Conservation (phyloP, 2,329 filamentous ascomycete species). For the Arthrobotrys pseudoclavata region DNA sequence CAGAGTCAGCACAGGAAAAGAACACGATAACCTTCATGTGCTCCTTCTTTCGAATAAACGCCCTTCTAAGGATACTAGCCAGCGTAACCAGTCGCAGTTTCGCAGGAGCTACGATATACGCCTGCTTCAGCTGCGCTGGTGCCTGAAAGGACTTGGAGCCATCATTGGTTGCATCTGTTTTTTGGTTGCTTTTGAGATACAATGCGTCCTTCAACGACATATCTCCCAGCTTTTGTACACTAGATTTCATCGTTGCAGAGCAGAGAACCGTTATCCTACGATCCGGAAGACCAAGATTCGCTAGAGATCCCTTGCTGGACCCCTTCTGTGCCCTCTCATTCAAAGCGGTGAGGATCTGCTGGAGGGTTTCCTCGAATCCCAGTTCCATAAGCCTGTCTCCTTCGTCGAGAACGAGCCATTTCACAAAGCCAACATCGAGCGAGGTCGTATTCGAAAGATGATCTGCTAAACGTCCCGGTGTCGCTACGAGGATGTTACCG, state of each 20-base stretch:
- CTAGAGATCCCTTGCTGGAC: conserved; percentile 1
- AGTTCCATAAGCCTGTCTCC: conserved; percentile 98
- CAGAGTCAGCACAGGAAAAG: conserved; percentile 95
- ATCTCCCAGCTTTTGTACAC: conserved; percentile 91
- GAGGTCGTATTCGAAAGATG: conserved; percentile 93
- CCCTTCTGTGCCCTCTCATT: conserved; percentile 64
- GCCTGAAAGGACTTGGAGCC: conserved; percentile 78
- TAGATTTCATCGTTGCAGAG: conserved; percentile 98
- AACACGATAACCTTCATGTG: conserved; percentile 98
- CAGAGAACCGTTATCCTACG: conserved; percentile 89
- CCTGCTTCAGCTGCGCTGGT: conserved; percentile 92
- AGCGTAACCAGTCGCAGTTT: conserved; percentile 93
- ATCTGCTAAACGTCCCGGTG: conserved; percentile 89
- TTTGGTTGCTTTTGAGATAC: conserved; percentile 75
- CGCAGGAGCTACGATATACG: conserved; percentile 86
- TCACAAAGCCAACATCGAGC: conserved; percentile 86
- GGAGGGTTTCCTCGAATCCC: conserved; percentile 94
- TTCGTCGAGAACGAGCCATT: conserved; percentile 95
- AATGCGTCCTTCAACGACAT: conserved; percentile 94
- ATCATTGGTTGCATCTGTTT: conserved; percentile 66
- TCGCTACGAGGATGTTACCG: conserved; percentile 94
- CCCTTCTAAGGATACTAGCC: conserved; percentile 83
- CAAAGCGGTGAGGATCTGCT: conserved; percentile 82
- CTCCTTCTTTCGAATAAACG: conserved; percentile 87
- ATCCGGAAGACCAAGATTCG: conserved; percentile 68